A percentile compares a stretch with the other conserved stretches of the same genome.
Evolutionary conservation across 352 stramenopile genomes (phyloP).

Genomic region (Pythium periplocum): DNA sequence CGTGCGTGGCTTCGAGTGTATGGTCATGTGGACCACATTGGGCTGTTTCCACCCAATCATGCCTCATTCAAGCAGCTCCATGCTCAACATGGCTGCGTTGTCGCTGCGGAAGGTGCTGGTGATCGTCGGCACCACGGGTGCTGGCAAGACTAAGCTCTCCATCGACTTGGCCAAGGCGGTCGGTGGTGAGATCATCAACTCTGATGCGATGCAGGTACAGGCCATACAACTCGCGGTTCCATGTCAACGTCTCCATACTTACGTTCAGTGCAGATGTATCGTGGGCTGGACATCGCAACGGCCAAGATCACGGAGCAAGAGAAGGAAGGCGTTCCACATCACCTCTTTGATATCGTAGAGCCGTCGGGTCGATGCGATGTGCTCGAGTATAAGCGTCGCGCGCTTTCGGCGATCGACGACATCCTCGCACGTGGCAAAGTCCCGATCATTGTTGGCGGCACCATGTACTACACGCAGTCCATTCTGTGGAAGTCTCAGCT

Average conservation of each 20-base stretch:
- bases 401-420: conserved; percentile 75
- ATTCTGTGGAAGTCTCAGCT: conserved; percentile 86
- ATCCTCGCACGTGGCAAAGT: conserved; percentile 83
- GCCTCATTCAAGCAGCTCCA: not conserved
- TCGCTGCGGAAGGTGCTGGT: conserved; percentile 80
- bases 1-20: not conserved
- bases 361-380: conserved; percentile 73
- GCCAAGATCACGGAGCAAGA: conserved; percentile 85
- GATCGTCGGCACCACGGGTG: conserved; percentile 88
- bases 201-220: conserved; percentile 84
- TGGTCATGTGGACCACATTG: conserved; percentile 21
- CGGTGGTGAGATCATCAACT: conserved; percentile 89
- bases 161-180: conserved; percentile 88
- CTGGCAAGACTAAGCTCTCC: conserved; percentile 90
- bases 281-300: conserved; percentile 83
- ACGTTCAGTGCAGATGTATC: conserved; percentile 63
- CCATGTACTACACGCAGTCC: conserved; percentile 91
- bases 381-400: conserved; percentile 73
- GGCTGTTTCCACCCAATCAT: conserved; percentile 13
- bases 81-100: conserved; percentile 17
- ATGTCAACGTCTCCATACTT: not conserved
- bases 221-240: not conserved
- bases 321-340: conserved; percentile 85
- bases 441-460: conserved; percentile 89
- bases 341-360: conserved; percentile 85